Base-by-base conservation (phyloP, 352 stramenopile species). In the Phytophthora europaea region DNA sequence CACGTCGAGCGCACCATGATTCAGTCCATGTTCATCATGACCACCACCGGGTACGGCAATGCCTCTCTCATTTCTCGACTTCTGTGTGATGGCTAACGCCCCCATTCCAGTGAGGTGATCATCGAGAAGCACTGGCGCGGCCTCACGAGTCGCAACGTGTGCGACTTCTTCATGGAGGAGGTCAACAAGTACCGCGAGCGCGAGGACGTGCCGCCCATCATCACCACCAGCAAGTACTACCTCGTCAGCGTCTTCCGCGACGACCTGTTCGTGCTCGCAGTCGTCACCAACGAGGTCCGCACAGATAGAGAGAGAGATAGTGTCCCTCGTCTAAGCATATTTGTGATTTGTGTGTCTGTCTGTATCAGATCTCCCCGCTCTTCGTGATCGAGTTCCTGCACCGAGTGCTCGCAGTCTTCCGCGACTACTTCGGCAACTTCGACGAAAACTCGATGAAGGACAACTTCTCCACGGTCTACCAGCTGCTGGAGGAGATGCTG, bases 101-200 rank as follows among this genome's bases (percentile, higher is more conserved):
- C 15, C 31, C 52, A 48, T 4, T 65, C 16, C 70, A 97, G 91
- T 70, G 97, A 99, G 85, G 93, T 99, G 54, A 93, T 99, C 68
- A 99, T 99, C 75, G 98, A 99, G 83, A 99, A 99, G 75, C 98
- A 99, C 80, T 99, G 98, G 92, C 95, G 97, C 28, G 96, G 93
- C 4, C 87, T 98, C 55, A 99, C 96, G 33, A 97, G 86, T 64
- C 94, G 98, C 64, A 97, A 94, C 65, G 91, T 99, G 57, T 99
- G 97, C 81, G 97, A 99, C 66, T 98, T 98, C 75, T 99, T 99
- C 85, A 99, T 98, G 97, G 94, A 99, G 64, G 90, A 98, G 68
- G 97, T 97, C 73, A 99, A 93, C 87, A 98, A 96, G 77, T 96
- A 96, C 75, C 85, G 87, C 31, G 84, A 94, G 67, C 87, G 89